Base-by-base conservation (phyloP, 352 stramenopile species). In the Sclerospora graminicola region DNA sequence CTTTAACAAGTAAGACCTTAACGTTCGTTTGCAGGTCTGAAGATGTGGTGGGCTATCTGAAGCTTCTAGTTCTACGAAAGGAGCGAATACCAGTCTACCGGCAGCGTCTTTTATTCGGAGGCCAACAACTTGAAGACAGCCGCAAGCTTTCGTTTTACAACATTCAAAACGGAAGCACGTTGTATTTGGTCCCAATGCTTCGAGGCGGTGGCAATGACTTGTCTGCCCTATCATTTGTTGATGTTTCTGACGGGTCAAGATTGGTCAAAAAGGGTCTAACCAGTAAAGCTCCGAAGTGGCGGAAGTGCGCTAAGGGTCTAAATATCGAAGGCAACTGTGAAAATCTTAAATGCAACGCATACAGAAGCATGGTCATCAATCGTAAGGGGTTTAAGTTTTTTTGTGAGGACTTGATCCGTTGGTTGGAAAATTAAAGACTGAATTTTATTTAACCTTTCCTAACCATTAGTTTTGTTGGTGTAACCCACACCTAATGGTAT, bases 391-490 rank as follows among this genome's bases (percentile, higher is more conserved):
- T 60, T 28, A 8, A 31, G 10, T 0, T 13, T 2, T 52, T 69
- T 41, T 47, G 0, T 71, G 61, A 20, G 61, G 57, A 0, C 59
- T 68, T 24, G 62, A 67, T 26, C 46, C 60, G 18, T 71, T 57
- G n/a, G n/a, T n/a, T n/a, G n/a, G n/a, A n/a, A n/a, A n/a, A n/a
- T n/a, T n/a, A n/a, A n/a, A n/a, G n/a, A n/a, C n/a, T n/a, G n/a
- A n/a, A n/a, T n/a, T n/a, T n/a, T n/a, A n/a, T n/a, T n/a, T n/a
- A n/a, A n/a, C n/a, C n/a, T n/a, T n/a, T n/a, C n/a, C n/a, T n/a
- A n/a, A n/a, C n/a, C n/a, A n/a, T n/a, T n/a, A n/a, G n/a, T n/a
- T n/a, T n/a, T n/a, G n/a, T n/a, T n/a, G n/a, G n/a, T n/a, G n/a
- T n/a, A n/a, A n/a, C n/a, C n/a, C n/a, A n/a, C n/a, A n/a, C n/a